Evolutionary conservation across 2,329 filamentous ascomycete genomes (phyloP), one percentile per base, ranked within the genome.

Genomic region (Cytospora leucostoma): DNA sequence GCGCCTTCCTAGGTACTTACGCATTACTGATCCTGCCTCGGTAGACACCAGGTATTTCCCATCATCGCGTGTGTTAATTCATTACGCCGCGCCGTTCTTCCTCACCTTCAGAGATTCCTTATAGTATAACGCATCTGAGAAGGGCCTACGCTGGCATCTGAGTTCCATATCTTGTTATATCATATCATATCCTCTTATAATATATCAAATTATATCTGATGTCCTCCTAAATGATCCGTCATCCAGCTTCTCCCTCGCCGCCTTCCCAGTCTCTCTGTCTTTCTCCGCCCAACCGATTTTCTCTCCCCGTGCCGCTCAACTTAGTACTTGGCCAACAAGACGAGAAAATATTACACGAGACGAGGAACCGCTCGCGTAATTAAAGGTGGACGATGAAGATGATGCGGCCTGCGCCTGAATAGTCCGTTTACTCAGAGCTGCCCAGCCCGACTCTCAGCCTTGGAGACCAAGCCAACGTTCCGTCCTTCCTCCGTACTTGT

Each of bases 321-420:
- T 47, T 21, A 21, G 21, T 27, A 19, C 44, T 47, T 1, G n/a
- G 44, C 44, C 44, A 21, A 47, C 44, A 19, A 17, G n/a, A 47
- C 8, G 44, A 44, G 17, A 44, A 17, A 7, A 21, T 11, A 21
- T 3, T 10, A 47, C 21, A 12, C 37, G 21, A 44, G 21, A 32
- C 37, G 19, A 47, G 33, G 51, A n/a, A 47, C 44, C 44, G 11
- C n/a, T 47, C 21, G 44, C 44, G 44, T 47, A n/a, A 19, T 11
- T 10, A 47, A n/a, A 19, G n/a, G 19, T 11, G 21, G 19, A 21
- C 44, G 44, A 19, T 47, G 21, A n/a, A 47, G 40, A 44, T 19
- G 54, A 56, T 32, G 35, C 54, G 44, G 27, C 55, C 44, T 21
- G 38, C 32, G 44, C 55, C 35, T 33, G 8, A 44, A 49, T 44